These are phyloP conservation scores for Xylariaceae sp. DNA, from an alignment of 2,329 filamentous ascomycete genomes.

Conservation along the genomic window DNA sequence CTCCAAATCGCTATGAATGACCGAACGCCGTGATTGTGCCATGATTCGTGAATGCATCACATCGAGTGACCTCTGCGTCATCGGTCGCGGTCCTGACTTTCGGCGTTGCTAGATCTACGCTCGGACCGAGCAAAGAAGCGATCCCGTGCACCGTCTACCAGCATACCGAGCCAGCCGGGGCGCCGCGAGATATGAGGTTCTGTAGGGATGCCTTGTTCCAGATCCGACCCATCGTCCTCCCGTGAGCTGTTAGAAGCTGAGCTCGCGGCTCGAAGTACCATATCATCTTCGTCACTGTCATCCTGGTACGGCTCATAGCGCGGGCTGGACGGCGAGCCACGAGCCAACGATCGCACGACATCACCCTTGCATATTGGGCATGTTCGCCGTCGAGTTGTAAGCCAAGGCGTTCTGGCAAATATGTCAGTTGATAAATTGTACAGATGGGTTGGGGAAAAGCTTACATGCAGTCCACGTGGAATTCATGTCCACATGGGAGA, in stretches of 20 bases:
- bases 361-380: conserved; percentile 99
- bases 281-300: conserved; percentile 44
- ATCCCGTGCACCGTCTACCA: conserved; percentile 34
- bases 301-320: conserved; percentile 56
- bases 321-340: conserved; percentile 49
- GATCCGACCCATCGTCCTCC: conserved; percentile 34
- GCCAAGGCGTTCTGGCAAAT: conserved; percentile 78
- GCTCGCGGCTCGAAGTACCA: conserved; percentile 18
- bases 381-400: conserved; percentile 91
- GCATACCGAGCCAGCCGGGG: conserved; percentile 38
- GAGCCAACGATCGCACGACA: conserved; percentile 71
- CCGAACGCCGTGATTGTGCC: conserved; percentile 14
- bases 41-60: conserved; percentile 14
- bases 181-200: conserved; percentile 23
- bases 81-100: conserved; percentile 12
- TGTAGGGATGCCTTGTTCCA: conserved; percentile 42
- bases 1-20: conserved; percentile 1
- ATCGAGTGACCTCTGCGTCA: conserved; percentile 6
- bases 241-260: conserved; percentile 24
- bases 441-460: conserved; percentile 38
- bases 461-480: conserved; percentile 98
- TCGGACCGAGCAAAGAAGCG: conserved; percentile 15
- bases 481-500: conserved; percentile 94
- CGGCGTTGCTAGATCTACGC: neutral
- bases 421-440: conserved; percentile 19